A percentile compares a stretch with the other conserved stretches of the same genome.
phyloP scores from a whole-genome alignment of 1,139 yeast genomes.

The Saccharomyces hybrid region DNA sequence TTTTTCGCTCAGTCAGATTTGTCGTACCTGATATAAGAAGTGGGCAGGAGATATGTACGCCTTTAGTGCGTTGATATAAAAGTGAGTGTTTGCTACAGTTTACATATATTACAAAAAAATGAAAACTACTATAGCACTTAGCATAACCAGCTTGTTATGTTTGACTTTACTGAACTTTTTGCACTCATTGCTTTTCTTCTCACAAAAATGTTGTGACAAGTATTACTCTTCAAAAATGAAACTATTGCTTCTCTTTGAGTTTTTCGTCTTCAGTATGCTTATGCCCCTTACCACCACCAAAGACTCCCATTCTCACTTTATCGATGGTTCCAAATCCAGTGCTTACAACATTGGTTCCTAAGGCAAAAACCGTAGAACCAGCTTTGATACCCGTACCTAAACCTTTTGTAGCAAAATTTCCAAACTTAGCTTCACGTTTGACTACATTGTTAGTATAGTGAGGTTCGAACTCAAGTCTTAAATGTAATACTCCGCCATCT shows the following conservation, averaged over 20 bases:
- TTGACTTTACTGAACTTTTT: neutral
- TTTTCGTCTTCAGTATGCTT: neutral
- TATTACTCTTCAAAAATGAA: neutral
- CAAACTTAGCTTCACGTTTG: conserved; percentile 28
- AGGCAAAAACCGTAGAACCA: conserved; percentile 28
- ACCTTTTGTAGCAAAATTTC: conserved; percentile 31
- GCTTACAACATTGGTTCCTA: conserved; percentile 35
- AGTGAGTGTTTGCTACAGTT: neutral
- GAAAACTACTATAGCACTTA: neutral
- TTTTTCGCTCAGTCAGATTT: neutral
- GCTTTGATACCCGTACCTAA: conserved; percentile 30
- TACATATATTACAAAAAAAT: neutral
- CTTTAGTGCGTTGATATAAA: too few species aligned
- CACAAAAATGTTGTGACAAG: neutral
- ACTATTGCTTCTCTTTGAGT: neutral
- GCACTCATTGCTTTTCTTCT: neutral
- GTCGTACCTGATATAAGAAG: neutral
- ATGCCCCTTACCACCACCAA: conserved; percentile 26
- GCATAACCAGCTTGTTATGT: neutral
- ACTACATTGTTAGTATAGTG: conserved; percentile 44
- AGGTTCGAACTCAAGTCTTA: conserved; percentile 60
- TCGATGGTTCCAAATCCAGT: conserved; percentile 38
- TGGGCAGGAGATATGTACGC: neutral
- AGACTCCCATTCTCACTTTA: conserved; percentile 32
- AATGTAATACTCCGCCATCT: conserved; percentile 54